Conservation (phyloP, 2,329 filamentous ascomycete species). For the Fusarium sulawesiense region DNA sequence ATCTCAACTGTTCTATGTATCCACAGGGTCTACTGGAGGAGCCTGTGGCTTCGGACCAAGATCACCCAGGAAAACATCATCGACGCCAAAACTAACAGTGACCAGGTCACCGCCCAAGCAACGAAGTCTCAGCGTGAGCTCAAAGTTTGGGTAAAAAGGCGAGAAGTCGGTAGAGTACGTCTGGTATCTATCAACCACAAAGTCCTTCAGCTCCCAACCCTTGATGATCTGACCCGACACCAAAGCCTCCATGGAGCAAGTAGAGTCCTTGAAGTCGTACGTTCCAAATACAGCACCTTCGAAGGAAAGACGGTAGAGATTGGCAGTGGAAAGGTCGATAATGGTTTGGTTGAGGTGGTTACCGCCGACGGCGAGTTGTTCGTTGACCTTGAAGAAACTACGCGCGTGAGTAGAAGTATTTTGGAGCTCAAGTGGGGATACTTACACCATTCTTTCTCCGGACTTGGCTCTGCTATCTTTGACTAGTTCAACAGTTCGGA, state of each 20-base stretch:
- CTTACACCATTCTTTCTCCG: no score
- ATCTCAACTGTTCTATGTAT: no score
- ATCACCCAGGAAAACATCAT: not conserved
- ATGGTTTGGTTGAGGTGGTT: slow-evolving; percentile 9
- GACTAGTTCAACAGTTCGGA: not conserved
- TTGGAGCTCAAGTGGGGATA: no score
- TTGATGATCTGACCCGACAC: rapidly evolving
- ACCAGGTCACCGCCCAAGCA: not conserved
- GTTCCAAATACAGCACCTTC: not conserved
- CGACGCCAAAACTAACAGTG: not conserved
- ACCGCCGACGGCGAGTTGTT: not conserved
- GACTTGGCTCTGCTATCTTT: no score
- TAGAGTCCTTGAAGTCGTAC: rapidly evolving
- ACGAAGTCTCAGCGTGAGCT: not conserved
- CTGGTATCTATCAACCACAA: not conserved
- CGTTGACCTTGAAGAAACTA: not conserved
- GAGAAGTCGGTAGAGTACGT: rapidly evolving
- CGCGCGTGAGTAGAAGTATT: no score
- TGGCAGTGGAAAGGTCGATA: not conserved
- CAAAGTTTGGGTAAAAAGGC: not conserved
- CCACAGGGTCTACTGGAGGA: no score
- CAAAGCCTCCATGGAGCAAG: not conserved
- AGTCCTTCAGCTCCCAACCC: not conserved
- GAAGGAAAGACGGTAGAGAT: not conserved
- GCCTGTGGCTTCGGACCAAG: not conserved